Conservation (phyloP, 257 asterid genomes). For the Gynochthodes officinalis region DNA sequence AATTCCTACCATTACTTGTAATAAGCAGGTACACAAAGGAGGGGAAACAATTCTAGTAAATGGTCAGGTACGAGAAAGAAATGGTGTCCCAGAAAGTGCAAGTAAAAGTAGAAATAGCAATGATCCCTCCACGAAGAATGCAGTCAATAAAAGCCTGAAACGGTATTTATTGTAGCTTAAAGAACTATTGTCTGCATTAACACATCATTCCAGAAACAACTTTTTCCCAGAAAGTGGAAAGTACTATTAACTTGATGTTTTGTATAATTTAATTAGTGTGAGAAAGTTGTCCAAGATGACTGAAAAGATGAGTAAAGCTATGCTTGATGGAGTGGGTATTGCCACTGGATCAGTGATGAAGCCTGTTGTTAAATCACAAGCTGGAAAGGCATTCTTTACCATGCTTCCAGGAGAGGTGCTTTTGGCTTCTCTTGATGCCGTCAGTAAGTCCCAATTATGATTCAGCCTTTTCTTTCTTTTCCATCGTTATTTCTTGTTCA, state of each 20-base stretch:
- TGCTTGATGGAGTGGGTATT: constrained; percentile 68
- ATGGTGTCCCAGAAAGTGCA: constrained; percentile 16
- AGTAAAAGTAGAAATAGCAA: constrained; percentile 17
- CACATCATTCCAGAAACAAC: no score
- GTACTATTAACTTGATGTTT: background rate
- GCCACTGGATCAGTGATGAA: constrained; percentile 62
- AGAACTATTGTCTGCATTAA: no score
- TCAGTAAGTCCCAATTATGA: constrained; percentile 45
- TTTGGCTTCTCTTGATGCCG: constrained; percentile 79
- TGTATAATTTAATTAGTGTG: constrained; percentile 29
- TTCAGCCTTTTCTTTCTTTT: background rate
- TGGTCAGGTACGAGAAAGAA: constrained; percentile 34
- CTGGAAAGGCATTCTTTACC: constrained; percentile 58
- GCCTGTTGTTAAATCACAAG: constrained; percentile 57
- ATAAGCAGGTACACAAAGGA: constrained; percentile 66
- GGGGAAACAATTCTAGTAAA: constrained; percentile 52
- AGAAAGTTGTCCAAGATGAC: constrained; percentile 78
- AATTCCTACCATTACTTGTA: background rate
- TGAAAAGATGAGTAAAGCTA: constrained; percentile 64
- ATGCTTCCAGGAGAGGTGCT: constrained; percentile 78
- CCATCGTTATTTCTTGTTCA: background rate
- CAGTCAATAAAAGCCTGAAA: constrained; percentile 54
- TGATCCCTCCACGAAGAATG: constrained; percentile 32
- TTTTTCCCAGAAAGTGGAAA: background rate
- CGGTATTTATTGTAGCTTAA: constrained; percentile 35